These are phyloP conservation scores for Aquilaria agallochum DNA, from an alignment of 441 rosid genomes.

Conservation along the genomic window DNA sequence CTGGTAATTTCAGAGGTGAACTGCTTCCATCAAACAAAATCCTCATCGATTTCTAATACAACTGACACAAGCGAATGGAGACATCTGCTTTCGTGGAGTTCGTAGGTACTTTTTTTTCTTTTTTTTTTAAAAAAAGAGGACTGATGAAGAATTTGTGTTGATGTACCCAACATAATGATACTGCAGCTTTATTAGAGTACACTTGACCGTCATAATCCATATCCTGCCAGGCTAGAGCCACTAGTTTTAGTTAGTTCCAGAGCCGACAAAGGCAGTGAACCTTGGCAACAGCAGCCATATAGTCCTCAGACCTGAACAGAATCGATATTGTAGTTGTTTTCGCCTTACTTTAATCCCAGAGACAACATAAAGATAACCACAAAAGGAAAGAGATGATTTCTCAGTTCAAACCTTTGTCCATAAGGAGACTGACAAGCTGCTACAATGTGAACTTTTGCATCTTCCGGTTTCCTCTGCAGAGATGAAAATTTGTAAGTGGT, in stretches of 20 bases:
- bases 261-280: slow-evolving; percentile 64
- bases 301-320: slow-evolving; percentile 69
- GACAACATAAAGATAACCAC: background rate
- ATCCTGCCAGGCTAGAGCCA: too few species aligned
- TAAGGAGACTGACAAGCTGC: slow-evolving; percentile 64
- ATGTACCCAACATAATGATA: too few species aligned
- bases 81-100: too few species aligned
- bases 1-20: too few species aligned
- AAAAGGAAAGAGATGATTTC: background rate
- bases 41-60: too few species aligned
- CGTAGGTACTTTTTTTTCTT: too few species aligned
- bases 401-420: slow-evolving; percentile 57
- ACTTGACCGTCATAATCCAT: too few species aligned
- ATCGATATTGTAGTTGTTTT: background rate
- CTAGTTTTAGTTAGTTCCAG: slow-evolving; percentile 30
- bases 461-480: slow-evolving; percentile 66
- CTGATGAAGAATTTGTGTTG: too few species aligned
- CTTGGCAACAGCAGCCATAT: slow-evolving; percentile 79
- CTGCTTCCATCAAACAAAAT: too few species aligned
- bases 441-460: slow-evolving; percentile 57
- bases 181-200: too few species aligned
- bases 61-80: too few species aligned
- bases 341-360: background rate
- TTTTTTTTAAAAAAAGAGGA: too few species aligned
- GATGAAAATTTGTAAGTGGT: background rate